These are phyloP conservation scores for Coleophoma cylindrospora DNA, from an alignment of 2,329 filamentous ascomycete genomes.

Conservation along the genomic window DNA sequence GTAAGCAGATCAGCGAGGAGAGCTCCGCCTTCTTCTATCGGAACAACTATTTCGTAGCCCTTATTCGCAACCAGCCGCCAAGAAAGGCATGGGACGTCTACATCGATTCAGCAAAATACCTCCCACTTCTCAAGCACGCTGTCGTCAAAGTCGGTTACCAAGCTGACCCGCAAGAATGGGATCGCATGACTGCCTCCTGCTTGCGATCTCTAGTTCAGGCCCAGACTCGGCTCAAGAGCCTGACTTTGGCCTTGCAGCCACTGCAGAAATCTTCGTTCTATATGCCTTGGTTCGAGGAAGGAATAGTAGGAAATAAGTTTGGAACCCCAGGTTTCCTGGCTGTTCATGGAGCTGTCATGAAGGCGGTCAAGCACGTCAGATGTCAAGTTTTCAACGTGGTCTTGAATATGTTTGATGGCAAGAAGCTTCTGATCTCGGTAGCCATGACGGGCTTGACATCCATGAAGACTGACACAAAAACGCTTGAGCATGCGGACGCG, in stretches of 20 bases:
- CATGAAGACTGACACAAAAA: neutral
- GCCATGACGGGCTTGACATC: conserved; percentile 3
- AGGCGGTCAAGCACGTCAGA: conserved; percentile 9
- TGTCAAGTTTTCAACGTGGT: conserved; percentile 18
- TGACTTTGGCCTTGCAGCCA: conserved; percentile 17
- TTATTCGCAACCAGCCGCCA: conserved; percentile 10
- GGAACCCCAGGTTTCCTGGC: conserved; percentile 15
- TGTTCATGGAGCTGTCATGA: conserved; percentile 11
- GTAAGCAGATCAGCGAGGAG: conserved; percentile 18
- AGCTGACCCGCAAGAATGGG: conserved; percentile 13
- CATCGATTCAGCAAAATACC: conserved; percentile 5
- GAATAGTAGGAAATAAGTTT: conserved; percentile 13
- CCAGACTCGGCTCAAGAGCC: conserved; percentile 9
- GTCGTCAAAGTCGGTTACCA: conserved; percentile 13
- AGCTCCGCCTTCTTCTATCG: conserved; percentile 16
- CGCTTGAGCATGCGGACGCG: conserved; percentile 3
- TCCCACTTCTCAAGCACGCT: conserved; percentile 12
- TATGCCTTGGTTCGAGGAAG: conserved; percentile 6
- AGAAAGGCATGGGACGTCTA: neutral
- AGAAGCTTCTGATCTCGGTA: conserved; percentile 8
- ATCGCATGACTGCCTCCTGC: conserved; percentile 9
- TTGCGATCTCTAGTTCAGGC: conserved; percentile 11
- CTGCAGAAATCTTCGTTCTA: conserved; percentile 8
- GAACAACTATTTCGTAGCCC: conserved; percentile 16
- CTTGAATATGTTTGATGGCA: conserved; percentile 11